These are phyloP conservation scores for Pseudocercospora vitis DNA, from an alignment of 2,329 filamentous ascomycete species.

Conservation along the genomic window DNA sequence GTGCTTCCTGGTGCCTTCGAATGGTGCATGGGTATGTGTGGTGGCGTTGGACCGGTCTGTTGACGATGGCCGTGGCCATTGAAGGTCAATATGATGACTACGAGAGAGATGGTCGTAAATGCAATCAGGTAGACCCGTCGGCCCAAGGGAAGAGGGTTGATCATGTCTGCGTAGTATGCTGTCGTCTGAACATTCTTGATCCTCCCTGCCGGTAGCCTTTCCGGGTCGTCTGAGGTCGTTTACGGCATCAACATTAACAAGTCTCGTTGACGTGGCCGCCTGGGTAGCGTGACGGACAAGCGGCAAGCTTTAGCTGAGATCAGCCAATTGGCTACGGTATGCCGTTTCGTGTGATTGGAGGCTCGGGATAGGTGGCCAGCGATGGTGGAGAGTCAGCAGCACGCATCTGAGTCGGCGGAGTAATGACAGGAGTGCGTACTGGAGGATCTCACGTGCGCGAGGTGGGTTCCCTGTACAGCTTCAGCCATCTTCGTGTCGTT, in stretches of 20 bases:
- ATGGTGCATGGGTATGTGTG: slow-evolving; percentile 2
- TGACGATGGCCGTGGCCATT: background rate
- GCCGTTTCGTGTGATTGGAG: no score
- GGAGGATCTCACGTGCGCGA: no score
- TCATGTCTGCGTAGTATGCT: background rate
- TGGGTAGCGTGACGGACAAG: no score
- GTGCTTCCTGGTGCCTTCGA: background rate
- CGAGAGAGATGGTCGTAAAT: background rate
- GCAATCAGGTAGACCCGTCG: slow-evolving; percentile 1
- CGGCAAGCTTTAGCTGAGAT: no score
- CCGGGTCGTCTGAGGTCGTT: background rate
- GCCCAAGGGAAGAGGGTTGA: background rate
- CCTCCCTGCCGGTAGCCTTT: background rate
- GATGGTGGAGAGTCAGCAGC: background rate
- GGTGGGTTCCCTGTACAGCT: background rate
- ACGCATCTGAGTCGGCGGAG: background rate
- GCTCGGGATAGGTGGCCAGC: background rate
- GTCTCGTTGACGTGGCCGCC: background rate
- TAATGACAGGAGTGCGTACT: background rate
- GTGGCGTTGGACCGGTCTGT: background rate
- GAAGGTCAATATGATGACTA: background rate
- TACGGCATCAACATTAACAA: background rate
- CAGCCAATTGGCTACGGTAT: background rate
- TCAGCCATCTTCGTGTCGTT: slow-evolving; percentile 5
- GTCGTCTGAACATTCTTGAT: slow-evolving; percentile 3